These are phyloP conservation scores for Ganoderma multipileum DNA, from an alignment of 1,284 basidiomycete species.

Conservation along the genomic window DNA sequence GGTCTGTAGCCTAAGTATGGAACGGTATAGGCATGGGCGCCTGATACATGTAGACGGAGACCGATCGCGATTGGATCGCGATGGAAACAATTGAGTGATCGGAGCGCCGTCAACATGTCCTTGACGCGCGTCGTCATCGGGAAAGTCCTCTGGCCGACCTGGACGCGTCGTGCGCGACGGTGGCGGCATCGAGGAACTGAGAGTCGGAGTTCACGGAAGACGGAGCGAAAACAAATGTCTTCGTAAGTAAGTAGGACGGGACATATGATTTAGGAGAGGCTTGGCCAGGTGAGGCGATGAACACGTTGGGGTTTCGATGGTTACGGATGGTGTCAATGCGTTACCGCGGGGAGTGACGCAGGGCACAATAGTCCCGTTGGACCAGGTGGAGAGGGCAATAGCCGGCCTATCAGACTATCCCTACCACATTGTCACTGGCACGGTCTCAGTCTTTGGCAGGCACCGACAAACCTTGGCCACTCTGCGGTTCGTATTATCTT, in stretches of 20 bases:
- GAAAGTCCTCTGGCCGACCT: not conserved
- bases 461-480: constrained; percentile 9
- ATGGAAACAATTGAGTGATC: constrained; percentile 8
- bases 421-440: not conserved
- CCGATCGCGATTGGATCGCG: not conserved
- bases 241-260: not conserved
- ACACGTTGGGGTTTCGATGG: constrained; percentile 23
- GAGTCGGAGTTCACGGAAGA: not conserved
- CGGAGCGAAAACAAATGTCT: not conserved
- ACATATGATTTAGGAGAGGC: not conserved
- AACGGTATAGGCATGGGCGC: not conserved
- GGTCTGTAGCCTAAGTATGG: constrained; percentile 1
- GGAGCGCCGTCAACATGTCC: not conserved
- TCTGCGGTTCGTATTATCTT: constrained; percentile 25
- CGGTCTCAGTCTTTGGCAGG: not conserved
- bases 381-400: constrained; percentile 10
- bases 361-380: constrained; percentile 25
- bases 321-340: constrained; percentile 16
- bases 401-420: constrained; percentile 23
- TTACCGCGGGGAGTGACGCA: not conserved
- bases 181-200: not conserved
- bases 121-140: not conserved
- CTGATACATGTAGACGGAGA: not conserved
- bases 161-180: not conserved
- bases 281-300: not conserved